Evolutionary conservation across 1,284 basidiomycete genomes (phyloP), one percentile per base, ranked within the genome.

Genomic region (Apiotrichum laibachii): DNA sequence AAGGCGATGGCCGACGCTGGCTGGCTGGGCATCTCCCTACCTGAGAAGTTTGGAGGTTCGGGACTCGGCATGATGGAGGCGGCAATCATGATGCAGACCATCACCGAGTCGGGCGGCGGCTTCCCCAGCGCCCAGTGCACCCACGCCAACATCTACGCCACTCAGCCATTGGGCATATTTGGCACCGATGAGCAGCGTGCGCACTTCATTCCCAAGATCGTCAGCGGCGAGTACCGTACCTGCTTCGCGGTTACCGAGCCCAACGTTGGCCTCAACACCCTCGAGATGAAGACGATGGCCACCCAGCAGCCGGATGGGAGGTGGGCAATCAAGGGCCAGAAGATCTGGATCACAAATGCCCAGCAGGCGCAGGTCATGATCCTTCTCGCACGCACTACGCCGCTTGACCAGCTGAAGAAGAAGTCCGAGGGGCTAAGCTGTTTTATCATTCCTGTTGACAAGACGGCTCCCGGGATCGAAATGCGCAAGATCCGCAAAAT

Each of bases 321-420:
- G 6, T 63, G 61, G 61, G 26, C 39, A 39, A 55, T 63, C 56
- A 57, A 55, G 47, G 61, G 61, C 31, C 61, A 63, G 47, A 63
- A 63, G 61, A 63, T 59, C 13, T 63, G 58, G 58, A 63, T 63
- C 53, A 63, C 61, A 6, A 49, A 47, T 21, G 61, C 61, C 6
- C 61, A 65, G 59, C 53, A 62, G 19, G 60, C 66, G 44, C 57
- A 67, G 18, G 60, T 69, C 51, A 63, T 66, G 59, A 64, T 67
- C 34, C 53, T 63, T 39, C 58, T 63, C 6, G 61, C 61, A 13
- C 61, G 61, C n/a, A 63, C 60, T 50, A 66, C 54, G 58, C 55
- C 57, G 46, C 61, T 56, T 52, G 67, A 60, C 52, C 62, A 57
- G 55, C 55, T 55, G 40, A 54, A 55, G 48, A 62, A 57, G 51